Base-by-base conservation (phyloP, 1,284 basidiomycete genomes). In the Dichomitus squalens region DNA sequence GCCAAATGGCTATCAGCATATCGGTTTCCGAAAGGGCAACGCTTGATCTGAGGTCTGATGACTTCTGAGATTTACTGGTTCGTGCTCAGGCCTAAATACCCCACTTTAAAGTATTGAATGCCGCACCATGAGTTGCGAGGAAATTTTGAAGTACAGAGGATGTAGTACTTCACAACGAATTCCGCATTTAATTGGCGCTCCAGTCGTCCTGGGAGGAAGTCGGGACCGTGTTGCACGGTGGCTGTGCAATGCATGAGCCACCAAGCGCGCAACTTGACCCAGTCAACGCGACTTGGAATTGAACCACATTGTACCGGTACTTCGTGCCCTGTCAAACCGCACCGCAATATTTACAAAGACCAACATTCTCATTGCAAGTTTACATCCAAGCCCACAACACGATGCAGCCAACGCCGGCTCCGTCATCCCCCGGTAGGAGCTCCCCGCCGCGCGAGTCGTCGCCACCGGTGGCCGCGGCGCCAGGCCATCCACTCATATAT, bases 391-490 rank as follows among this genome's bases (percentile, higher is more conserved):
- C 16, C 16, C 21, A 2, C 34, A 27, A 27, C 11, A 21, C 6
- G 18, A 80, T 84, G 68, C 65, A 64, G 27, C 79, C 83, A 57
- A 86, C 86, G 1, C 83, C 85, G 49, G 82, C 83, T 1, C 85
- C 78, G 0, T 68, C 79, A 7, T 71, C 71, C 0, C 71, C 70
- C 4, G 62, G 61, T 21, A 27, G 44, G 1, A 55, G 58, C 1
- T 63, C 67, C 8, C 64, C 53, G 43, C 46, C 18, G 7, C 43
- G 43, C 27, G 25, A 18, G 27, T 44, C 46, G 16, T 54, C 58
- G 31, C 57, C 52, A 38, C 39, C 52, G 0, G 47, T 53, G 1
- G 55, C 57, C 16, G 52, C 59, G 14, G 54, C 70, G 63, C 65
- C 53, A 55, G 64, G 53, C 72, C 75, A 53, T 68, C 72, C 36